phyloP scores from a whole-genome alignment of 192 early-diverging fungal genomes.

The Backusella psychrophila region DNA sequence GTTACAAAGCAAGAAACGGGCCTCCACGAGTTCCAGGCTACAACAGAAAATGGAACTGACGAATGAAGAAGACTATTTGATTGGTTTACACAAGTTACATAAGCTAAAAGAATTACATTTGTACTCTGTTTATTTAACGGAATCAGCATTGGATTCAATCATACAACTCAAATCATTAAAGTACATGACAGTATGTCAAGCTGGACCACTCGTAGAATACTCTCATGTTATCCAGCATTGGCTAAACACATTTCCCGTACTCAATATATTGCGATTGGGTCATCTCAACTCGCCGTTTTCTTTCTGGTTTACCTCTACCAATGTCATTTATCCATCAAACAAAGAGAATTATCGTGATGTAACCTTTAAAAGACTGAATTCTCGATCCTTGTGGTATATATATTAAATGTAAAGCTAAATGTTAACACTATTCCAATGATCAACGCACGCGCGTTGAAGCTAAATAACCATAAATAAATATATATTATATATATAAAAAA shows the following conservation, averaged over 20 bases:
- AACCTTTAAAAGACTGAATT: not conserved
- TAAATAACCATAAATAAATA: not conserved
- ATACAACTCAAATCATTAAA: not conserved
- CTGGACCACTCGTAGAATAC: not conserved
- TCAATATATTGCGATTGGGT: not conserved
- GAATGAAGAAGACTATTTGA: not conserved
- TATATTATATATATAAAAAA: not conserved
- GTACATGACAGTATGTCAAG: not conserved
- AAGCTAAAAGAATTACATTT: not conserved
- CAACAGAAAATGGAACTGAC: not conserved
- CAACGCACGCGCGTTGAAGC: not conserved
- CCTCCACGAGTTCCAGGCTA: not conserved
- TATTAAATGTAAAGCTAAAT: not conserved
- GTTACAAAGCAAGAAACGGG: not conserved
- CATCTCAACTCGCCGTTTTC: not conserved
- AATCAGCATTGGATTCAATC: not conserved
- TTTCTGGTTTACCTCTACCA: not conserved
- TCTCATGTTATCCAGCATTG: not conserved
- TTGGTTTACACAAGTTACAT: not conserved
- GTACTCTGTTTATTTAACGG: constrained; percentile 1
- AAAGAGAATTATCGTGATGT: not conserved
- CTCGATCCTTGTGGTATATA: not conserved
- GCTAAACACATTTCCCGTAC: not conserved
- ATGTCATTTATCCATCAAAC: not conserved
- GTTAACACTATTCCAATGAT: not conserved